Evolutionary conservation across 805 yeast genomes (phyloP), one percentile per base, ranked within the genome.

Genomic region (Pichia rugopelliculosa): DNA sequence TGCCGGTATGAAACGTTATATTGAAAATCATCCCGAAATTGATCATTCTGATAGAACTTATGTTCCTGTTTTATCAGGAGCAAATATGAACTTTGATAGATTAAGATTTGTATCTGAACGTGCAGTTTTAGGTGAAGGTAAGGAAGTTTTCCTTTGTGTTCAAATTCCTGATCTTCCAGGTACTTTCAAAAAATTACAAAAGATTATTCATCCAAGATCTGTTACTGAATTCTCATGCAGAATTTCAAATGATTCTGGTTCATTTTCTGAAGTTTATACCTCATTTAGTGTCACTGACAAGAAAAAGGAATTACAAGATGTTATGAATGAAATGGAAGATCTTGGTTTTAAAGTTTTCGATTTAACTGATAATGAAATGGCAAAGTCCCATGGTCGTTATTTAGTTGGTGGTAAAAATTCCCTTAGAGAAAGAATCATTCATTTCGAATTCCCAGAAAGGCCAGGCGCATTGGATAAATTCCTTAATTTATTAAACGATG

Each of bases 91-190:
- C 70, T 93, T 93, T 62, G 99, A 91, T 67, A 77, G 99, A 59
- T 74, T 93, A 59, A 77, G 99, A 64, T 93, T 93, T 66, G 97
- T 93, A 20, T 80, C 96, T 49, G 99, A 93, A 67, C 83, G 99
- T 67, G 97, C 99, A 13, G 95, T 87, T 44, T 75, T 93, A n/a
- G 99, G 99, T 69, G 98, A 91, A 65, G 99, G 98, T 47, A 87
- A 84, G 57, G 99, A 93, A 70, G 96, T 88, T 7, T 91, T 95
- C 59, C 73, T 93, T 74, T 79, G 86, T 41, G 88, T 90, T 17
- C 82, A 88, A 39, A 88, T 93, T 54, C 97, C 98, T 22, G 99
- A 93, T 65, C 68, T 72, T 40, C 96, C 97, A 18, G 99, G 98
- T 25, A 85, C 95, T 47, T 93, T 93, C 69, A 74, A 77, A 46